Base-by-base conservation (phyloP, 495 filamentous ascomycete species). In the Daldinia vernicosa region DNA sequence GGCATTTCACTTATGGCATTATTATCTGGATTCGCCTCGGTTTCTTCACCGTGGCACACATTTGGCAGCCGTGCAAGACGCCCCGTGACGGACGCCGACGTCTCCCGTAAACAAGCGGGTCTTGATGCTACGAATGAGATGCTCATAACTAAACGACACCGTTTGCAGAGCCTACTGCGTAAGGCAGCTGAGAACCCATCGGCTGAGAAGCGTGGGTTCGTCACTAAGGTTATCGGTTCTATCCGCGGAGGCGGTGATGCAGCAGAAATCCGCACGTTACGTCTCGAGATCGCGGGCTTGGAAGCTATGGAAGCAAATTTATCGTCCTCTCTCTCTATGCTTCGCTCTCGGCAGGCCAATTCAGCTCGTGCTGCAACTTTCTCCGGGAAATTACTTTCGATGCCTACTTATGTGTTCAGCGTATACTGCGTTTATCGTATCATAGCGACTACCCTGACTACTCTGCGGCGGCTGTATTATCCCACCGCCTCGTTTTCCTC, bases 1-100 rank as follows among this genome's bases (percentile, higher is more conserved):
- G 92, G 92, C 12, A 91, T 95, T 32, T 90, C 88, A 57, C 80
- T 93, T 33, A 94, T 95, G 92, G 92, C 92, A 8, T 81, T 92
- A 22, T 81, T 95, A 33, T 91, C 92, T 19, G 92, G 92, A 11
- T 95, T 95, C 74, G 92, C 92, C 24, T 91, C 90, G 24, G 89
- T 95, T 39, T 91, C 89, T 51, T 89, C 89, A 8, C 87, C 92
- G 27, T 94, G 92, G 92, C 90, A 94, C 75, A 91, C 85, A 30
- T 93, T 95, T 77, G 86, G 87, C 14, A 86, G 85, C 24, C 86
- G 86, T 55, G 75, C 82, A 56, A 68, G 74, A 35, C 82, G 86
- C 54, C 85, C 83, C 14, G 85, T 93, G 11, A 91, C 87, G 0
- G 92, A 94, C 58, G 79, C 86, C 8, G 90, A 93, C 74, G 80